Evolutionary conservation across 345 rosid genomes (phyloP).

Genomic region (Heritiera littoralis): DNA sequence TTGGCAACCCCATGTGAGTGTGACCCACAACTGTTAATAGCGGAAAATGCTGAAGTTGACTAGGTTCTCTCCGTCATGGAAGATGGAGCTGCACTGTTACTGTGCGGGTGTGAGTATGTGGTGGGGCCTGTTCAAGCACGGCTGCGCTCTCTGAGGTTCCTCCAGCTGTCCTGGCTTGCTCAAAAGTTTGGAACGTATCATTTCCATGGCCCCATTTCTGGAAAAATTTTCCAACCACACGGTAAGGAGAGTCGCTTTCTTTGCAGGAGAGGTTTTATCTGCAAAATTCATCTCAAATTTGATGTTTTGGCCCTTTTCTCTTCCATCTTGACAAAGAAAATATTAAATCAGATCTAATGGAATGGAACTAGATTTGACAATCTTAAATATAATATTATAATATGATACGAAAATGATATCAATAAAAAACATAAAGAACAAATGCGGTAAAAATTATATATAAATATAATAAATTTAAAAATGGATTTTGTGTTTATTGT

Average conservation of each 20-base stretch:
- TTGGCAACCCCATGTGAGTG: constrained; percentile 24
- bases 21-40: constrained; percentile 17
- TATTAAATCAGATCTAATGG: background rate
- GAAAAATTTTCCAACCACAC: too few species aligned
- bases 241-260: background rate
- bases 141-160: constrained; percentile 13
- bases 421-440: too few species aligned
- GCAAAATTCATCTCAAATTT: constrained; percentile 13
- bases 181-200: constrained; percentile 37
- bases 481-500: too few species aligned
- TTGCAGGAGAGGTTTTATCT: background rate
- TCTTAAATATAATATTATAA: too few species aligned
- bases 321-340: background rate
- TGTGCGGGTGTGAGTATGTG: background rate
- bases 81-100: background rate
- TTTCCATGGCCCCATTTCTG: constrained; percentile 18
- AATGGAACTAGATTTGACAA: too few species aligned
- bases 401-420: too few species aligned
- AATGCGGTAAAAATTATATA: too few species aligned
- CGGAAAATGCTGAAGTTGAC: constrained; percentile 25
- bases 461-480: too few species aligned
- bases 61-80: background rate
- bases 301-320: background rate
- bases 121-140: constrained; percentile 29
- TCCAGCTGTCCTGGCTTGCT: constrained; percentile 14